Base-by-base conservation (phyloP, 179 eudicot genomes). In the Pouteria campechiana region DNA sequence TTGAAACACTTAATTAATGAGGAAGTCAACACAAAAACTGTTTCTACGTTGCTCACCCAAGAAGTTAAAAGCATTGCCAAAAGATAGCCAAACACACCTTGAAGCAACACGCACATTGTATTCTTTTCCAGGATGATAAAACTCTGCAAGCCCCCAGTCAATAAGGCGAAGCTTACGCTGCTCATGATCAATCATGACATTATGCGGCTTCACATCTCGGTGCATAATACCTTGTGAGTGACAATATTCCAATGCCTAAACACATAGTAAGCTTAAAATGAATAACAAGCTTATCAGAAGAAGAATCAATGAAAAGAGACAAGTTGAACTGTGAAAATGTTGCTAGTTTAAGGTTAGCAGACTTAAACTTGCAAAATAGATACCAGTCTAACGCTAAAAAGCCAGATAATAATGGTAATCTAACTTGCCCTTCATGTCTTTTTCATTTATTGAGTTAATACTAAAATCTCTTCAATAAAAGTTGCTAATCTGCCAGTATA, bases 81-180 rank as follows among this genome's bases (percentile, higher is more conserved):
- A n/a, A n/a, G n/a, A n/a, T n/a, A n/a, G n/a, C n/a, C n/a, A 30
- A 32, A 45, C 57, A 38, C 27, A 72, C 96, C 96, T 86, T 37
- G 96, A 86, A 54, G 96, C 96, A 59, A 86, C 93, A 50, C 93
- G 93, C 33, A 87, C 96, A 68, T 87, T 87, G 54, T 83, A 87
- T 37, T 87, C 93, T 33, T 74, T 70, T 18, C 93, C 86, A 23
- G 96, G 96, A 55, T 85, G 95, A 60, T 86, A 86, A 41, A 86
- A 83, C 61, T 83, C 96, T 24, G 94, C 96, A 58, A 87, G 94
- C 4, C 96, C 96, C 97, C 94, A 88, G 54, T 88, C 97, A 57
- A 88, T 88, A 22, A 83, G 80, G 13, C 90, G 93, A 30, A 87
- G 79, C 75, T 87, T 83, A 12, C 83, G 83, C 67, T 73, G 79